Percentiles rank a stretch among this genome's conserved stretches.
Evolutionary conservation across 2,329 filamentous ascomycete species (phyloP).

Genomic region (Hypoxylon sp.): DNA sequence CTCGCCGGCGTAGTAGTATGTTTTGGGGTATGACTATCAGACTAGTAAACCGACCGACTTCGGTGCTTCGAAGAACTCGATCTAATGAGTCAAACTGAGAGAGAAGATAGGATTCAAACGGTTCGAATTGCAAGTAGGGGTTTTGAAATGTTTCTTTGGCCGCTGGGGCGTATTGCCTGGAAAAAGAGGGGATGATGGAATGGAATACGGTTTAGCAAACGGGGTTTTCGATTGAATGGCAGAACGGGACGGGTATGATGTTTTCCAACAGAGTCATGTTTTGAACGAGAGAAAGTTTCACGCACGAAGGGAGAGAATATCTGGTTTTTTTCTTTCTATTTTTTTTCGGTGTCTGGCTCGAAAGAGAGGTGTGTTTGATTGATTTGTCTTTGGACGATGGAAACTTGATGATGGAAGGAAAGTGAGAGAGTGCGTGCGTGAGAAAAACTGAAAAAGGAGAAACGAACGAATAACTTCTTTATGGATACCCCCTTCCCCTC

Average conservation of each 20-base stretch:
- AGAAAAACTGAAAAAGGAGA: slow-evolving; percentile 21
- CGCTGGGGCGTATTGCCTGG: too few relatives aligned
- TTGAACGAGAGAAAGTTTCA: slow-evolving; percentile 24
- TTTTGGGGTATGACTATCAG: slow-evolving; percentile 26
- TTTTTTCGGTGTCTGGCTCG: background rate
- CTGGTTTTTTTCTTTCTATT: background rate
- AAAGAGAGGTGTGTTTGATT: too few relatives aligned
- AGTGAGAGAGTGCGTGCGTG: too few relatives aligned
- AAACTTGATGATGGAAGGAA: slow-evolving; percentile 11
- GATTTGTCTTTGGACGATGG: slow-evolving; percentile 9
- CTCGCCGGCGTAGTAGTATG: slow-evolving; percentile 13
- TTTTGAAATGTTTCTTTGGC: too few relatives aligned
- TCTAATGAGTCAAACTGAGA: slow-evolving; percentile 4
- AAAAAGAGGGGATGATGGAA: slow-evolving; percentile 4
- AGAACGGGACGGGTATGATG: slow-evolving; percentile 6
- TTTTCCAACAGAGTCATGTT: slow-evolving; percentile 18
- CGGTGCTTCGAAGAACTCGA: slow-evolving; percentile 10
- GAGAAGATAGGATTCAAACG: slow-evolving; percentile 20
- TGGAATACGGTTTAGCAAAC: slow-evolving; percentile 12
- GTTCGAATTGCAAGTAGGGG: too few relatives aligned
- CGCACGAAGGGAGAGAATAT: slow-evolving; percentile 5
- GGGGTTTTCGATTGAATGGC: slow-evolving; percentile 12
- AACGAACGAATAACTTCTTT: slow-evolving; percentile 22
- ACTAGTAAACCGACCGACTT: slow-evolving; percentile 12
- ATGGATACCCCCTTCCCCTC: slow-evolving; percentile 42